Evolutionary conservation across 2,329 filamentous ascomycete species (phyloP), one percentile per base, ranked within the genome.

Genomic region (Triangularia setosa): DNA sequence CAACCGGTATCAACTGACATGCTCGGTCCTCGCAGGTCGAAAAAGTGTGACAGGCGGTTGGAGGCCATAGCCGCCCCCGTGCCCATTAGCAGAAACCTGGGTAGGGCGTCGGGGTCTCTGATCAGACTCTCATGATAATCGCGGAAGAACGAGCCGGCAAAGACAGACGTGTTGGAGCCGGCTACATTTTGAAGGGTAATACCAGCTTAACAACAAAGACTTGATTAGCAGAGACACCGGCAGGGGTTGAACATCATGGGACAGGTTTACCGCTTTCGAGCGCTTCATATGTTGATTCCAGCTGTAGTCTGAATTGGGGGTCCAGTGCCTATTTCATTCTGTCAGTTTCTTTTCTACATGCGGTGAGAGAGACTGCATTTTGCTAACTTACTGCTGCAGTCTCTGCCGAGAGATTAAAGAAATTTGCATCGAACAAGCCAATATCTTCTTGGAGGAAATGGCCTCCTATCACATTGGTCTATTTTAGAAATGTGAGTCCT

Each of bases 1-100:
- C 80, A 83, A 1, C 76, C 81, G 0, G 81, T 82, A 61, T 83
- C 79, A 0, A 82, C 69, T 0, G 79, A 79, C 66, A 82, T 70
- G 63, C 77, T 78, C 0, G 79, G 76, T 0, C 80, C 80, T 3
- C 69, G 68, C 24, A 80, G 71, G 62, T 81, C 75, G 48, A 78
- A 80, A 58, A 75, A 77, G 63, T 79, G 78, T 0, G 77, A 79
- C 1, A 81, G 67, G 3, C 78, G 73, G 65, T 80, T 80, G 0
- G 77, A 73, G 4, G 76, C 63, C 62, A 79, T 76, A 4, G 74
- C 73, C 4, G 73, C 70, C 4, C 73, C 73, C 0, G 70, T 74
- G 62, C 78, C 78, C 11, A 75, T 77, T 16, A 74, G 69, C 28
- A 73, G 68, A 59, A 77, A 77, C 44, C 74, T 71, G 60, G 59